Evolutionary conservation across 2,329 filamentous ascomycete genomes (phyloP).

Genomic region (Pseudocercospora ulei): DNA sequence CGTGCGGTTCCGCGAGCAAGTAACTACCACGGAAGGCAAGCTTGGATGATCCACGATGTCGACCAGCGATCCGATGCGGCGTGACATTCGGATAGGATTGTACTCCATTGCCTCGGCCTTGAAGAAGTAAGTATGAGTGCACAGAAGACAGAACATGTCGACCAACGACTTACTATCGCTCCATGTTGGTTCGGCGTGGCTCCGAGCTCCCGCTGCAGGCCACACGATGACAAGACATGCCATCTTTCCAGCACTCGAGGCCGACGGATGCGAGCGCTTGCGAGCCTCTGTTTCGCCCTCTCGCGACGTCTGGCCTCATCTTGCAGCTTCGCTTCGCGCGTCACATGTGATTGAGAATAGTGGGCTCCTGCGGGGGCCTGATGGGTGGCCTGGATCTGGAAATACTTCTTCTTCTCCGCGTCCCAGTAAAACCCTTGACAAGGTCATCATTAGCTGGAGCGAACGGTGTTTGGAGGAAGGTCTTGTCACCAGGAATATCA

Average conservation of each 20-base stretch:
- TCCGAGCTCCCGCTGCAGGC: slow-evolving; percentile 2
- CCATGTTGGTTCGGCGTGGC: not conserved
- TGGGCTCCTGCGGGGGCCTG: slow-evolving; percentile 32
- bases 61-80: too few species aligned
- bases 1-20: too few species aligned
- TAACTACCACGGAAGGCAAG: too few species aligned
- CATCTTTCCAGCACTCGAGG: not conserved
- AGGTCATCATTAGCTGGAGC: too few species aligned
- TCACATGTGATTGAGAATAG: slow-evolving; percentile 38
- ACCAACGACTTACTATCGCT: too few species aligned
- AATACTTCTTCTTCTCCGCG: slow-evolving; percentile 43
- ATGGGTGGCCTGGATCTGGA: slow-evolving; percentile 39
- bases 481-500: slow-evolving; percentile 43
- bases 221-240: not conserved
- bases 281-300: slow-evolving; percentile 15
- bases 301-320: slow-evolving; percentile 31
- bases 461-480: too few species aligned
- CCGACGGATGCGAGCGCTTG: not conserved
- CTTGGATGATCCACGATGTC: too few species aligned
- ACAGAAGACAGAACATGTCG: too few species aligned
- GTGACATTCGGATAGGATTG: too few species aligned
- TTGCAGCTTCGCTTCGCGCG: slow-evolving; percentile 26
- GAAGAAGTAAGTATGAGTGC: too few species aligned
- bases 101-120: too few species aligned
- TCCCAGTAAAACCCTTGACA: slow-evolving; percentile 27